Base-by-base conservation (phyloP, 2,329 filamentous ascomycete genomes). In the Fusarium hostae region DNA sequence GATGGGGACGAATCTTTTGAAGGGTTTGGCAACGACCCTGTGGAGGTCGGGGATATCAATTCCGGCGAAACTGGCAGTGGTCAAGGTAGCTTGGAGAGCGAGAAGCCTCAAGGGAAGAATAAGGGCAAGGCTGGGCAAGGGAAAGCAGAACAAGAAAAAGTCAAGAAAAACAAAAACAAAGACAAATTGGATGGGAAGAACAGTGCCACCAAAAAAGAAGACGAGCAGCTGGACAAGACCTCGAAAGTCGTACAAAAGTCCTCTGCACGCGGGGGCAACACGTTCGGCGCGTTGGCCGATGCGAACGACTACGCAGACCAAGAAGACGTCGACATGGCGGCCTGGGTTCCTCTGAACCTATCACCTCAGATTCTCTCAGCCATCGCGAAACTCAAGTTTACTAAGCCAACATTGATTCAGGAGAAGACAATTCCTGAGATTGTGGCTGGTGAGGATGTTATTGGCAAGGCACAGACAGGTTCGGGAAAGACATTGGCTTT, bases 401-500 rank as follows among this genome's bases (percentile, higher is more conserved):
- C 87, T 8, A 90, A 89, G 64, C 96, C 96, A 2, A 98, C 95
- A 1, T 82, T 88, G 1, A 97, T 99, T 63, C 96, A 99, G 79
- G 82, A 86, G 24, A 86, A 89, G 37, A 86, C 93, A 2, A 97
- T 99, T 74, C 95, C 96, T 0, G 88, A 93, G 58, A 93, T 98
- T 48, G 79, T 95, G 24, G 88, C 89, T 9, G 95, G 95, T 0
- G 92, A 93, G 78, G 95, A 99, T 81, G 92, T 98, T 20, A 92
- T 99, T 71, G 96, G 96, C 44, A 99, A 99, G 83, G 96, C 96
- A 4, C 92, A 95, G 15, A 99, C 96, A 0, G 96, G 96, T 72
- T 98, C 96, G 18, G 96, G 96, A 75, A 99, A 99, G 83, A 99
- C 96, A 0, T 84, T 99, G 47, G 95, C 96, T 0, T 99, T 97